phyloP scores from a whole-genome alignment of 2,329 filamentous ascomycete species.

The Colletotrichum horii region DNA sequence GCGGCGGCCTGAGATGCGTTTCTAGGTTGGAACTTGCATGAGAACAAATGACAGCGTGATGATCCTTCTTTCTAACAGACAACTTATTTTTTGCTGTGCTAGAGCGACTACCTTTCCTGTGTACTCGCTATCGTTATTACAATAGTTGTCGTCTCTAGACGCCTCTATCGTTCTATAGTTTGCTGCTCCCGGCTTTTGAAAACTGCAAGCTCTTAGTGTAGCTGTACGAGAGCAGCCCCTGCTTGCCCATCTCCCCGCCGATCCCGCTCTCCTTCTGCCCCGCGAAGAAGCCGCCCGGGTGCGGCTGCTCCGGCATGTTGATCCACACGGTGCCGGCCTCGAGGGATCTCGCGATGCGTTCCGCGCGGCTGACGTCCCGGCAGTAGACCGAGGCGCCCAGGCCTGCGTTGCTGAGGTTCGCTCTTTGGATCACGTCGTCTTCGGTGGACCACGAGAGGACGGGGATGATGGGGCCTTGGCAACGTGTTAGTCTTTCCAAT shows the following conservation, averaged over 20 bases:
- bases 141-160: neutral
- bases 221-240: constrained; percentile 36
- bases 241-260: constrained; percentile 37
- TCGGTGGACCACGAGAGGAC: constrained; percentile 66
- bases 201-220: constrained; percentile 36
- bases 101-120: neutral
- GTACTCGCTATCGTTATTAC: neutral
- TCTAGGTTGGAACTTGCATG: neutral
- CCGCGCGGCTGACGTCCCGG: constrained; percentile 54
- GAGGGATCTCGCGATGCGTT: constrained; percentile 56
- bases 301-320: constrained; percentile 45
- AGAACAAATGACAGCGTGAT: neutral
- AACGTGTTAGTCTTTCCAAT: neutral
- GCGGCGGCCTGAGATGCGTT: neutral
- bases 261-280: constrained; percentile 38
- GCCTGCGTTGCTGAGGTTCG: constrained; percentile 57
- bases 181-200: constrained; percentile 23
- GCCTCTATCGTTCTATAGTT: neutral
- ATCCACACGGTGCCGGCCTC: constrained; percentile 67
- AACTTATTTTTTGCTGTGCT: neutral
- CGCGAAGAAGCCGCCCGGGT: constrained; percentile 33
- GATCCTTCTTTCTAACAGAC: neutral
- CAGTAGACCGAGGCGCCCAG: constrained; percentile 65
- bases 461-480: constrained; percentile 64
- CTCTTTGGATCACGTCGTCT: constrained; percentile 61